Evolutionary conservation across 129 eudicot species (phyloP).

Genomic region (Oenanthe sinensis): DNA sequence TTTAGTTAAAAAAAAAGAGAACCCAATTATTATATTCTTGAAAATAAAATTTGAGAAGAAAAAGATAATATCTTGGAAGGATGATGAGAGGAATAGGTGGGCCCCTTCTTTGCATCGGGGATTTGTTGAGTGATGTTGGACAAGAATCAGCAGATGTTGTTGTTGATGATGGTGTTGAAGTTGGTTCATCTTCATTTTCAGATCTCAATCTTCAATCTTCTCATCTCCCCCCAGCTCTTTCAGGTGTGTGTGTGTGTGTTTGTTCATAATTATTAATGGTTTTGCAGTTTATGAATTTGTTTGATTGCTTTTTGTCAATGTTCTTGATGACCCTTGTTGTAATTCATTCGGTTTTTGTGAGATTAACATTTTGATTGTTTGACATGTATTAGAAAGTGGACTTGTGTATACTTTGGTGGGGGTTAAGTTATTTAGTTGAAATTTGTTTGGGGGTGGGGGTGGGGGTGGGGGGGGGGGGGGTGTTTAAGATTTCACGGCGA

Average conservation of each 20-base stretch:
- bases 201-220: slow-evolving; percentile 36
- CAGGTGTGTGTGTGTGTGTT: slow-evolving; percentile 33
- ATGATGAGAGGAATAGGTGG: slow-evolving; percentile 84
- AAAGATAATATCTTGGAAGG: not conserved
- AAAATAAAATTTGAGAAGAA: no score
- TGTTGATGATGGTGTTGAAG: slow-evolving; percentile 16
- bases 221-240: slow-evolving; percentile 47
- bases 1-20: not conserved
- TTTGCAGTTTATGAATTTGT: not conserved
- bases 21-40: not conserved
- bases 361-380: not conserved
- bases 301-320: not conserved
- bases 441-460: not conserved
- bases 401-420: not conserved
- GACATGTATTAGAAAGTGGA: not conserved
- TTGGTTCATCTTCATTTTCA: not conserved
- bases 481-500: not conserved
- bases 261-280: not conserved
- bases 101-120: slow-evolving; percentile 76
- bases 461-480: no score
- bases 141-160: slow-evolving; percentile 19
- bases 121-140: slow-evolving; percentile 80
- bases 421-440: not conserved
- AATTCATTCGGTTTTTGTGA: not conserved
- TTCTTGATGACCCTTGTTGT: not conserved